phyloP scores from a whole-genome alignment of 768 basidiomycete species.

The Hericium erinaceus region DNA sequence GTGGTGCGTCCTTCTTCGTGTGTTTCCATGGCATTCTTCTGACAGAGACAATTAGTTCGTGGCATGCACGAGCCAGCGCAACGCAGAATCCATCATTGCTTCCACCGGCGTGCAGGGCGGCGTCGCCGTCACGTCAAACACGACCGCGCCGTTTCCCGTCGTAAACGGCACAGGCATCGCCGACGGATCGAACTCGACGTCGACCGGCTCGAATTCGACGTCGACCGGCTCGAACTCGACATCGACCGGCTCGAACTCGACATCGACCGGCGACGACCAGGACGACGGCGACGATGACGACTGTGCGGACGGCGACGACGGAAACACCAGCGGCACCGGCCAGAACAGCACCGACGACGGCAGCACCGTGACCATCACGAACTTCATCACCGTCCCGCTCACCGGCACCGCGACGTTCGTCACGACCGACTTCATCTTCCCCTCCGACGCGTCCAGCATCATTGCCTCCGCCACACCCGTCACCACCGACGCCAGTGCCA shows the following conservation, averaged over 20 bases:
- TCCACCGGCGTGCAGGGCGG: slow-evolving; percentile 39
- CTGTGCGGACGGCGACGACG: background rate
- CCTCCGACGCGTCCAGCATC: slow-evolving; percentile 32
- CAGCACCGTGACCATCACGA: slow-evolving; percentile 19
- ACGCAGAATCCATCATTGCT: slow-evolving; percentile 35
- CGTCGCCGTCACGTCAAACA: slow-evolving; percentile 21
- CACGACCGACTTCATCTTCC: slow-evolving; percentile 32
- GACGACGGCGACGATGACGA: slow-evolving; percentile 4
- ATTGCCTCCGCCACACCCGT: slow-evolving; percentile 29
- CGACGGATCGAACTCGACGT: background rate
- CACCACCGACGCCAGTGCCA: slow-evolving; percentile 4
- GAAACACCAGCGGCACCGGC: slow-evolving; percentile 17
- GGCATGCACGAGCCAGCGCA: slow-evolving; percentile 43
- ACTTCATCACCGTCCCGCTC: slow-evolving; percentile 13
- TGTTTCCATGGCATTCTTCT: background rate
- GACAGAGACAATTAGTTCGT: slow-evolving; percentile 25
- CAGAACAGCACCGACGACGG: slow-evolving; percentile 22
- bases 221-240: background rate
- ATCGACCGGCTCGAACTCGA: background rate
- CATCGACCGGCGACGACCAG: background rate
- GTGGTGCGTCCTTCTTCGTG: slow-evolving; percentile 27
- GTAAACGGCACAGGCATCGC: slow-evolving; percentile 1
- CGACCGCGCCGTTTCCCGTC: slow-evolving; percentile 13
- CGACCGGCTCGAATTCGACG: background rate
- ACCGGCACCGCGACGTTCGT: slow-evolving; percentile 20